Evolutionary conservation across 495 filamentous ascomycete species (phyloP), one percentile per base, ranked within the genome.

Genomic region (Geoglossum glabrum): DNA sequence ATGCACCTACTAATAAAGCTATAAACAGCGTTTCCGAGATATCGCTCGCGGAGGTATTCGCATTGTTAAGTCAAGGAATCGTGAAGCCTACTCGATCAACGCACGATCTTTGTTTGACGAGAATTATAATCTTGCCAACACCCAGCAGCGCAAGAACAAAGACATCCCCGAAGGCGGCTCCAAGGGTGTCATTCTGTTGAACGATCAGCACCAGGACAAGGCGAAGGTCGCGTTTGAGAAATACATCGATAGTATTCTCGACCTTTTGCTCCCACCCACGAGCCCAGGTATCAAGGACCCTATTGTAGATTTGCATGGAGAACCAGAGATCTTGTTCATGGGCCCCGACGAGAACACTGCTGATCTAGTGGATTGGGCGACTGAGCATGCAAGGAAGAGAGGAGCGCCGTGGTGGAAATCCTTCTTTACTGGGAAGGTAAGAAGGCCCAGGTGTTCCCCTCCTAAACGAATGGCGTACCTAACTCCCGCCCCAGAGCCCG

Each of bases 361-460:
- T 33, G 88, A 94, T 64, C 76, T 98, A 51, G 92, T 98, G 36
- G 83, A 97, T 70, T 98, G 92, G 92, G 92, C 92, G 28, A 98
- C 92, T 3, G 86, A 90, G 68, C 92, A 98, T 68, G 93, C 92
- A 59, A 79, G 86, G 36, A 74, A 72, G 62, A 80, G 92, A 61
- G 90, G 89, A 56, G 93, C 93, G 26, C 86, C 87, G 26, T 97
- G 90, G 89, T 98, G 92, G 92, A 98, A 97, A 73, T 97, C 93
- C 0, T 98, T 98, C 80, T 97, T 98, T 76, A 98, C 92, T 1
- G 92, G 92, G 65, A 97, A 97, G 54, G 54, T 56, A 38, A 36
- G 54, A 6, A 13, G 23, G 3, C n/a, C n/a, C n/a, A 33, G 17
- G 17, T 3, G 17, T 6, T 56, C 2, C 27, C 6, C 21, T 38